phyloP scores from a whole-genome alignment of 2,329 filamentous ascomycete genomes.

The Aureobasidium sp. region DNA sequence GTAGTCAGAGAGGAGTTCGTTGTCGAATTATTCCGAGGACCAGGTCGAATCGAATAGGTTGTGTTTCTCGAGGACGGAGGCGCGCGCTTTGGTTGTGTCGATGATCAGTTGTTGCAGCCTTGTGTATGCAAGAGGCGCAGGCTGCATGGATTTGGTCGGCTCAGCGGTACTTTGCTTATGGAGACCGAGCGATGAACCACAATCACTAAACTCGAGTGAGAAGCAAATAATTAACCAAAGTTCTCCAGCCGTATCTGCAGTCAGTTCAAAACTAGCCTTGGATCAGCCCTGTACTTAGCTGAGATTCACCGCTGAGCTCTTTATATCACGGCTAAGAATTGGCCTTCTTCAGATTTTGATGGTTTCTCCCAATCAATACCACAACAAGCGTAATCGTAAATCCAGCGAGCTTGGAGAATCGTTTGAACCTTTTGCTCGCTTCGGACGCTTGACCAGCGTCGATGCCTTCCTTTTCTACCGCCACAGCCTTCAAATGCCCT shows the following conservation, averaged over 20 bases:
- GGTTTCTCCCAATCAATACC: too few relatives aligned
- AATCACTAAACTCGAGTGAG: conserved; percentile 29
- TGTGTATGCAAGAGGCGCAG: not conserved
- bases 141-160: not conserved
- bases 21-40: not conserved
- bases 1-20: not conserved
- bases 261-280: not conserved
- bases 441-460: too few relatives aligned
- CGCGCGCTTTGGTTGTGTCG: conserved; percentile 9
- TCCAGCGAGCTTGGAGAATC: too few relatives aligned
- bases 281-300: not conserved
- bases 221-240: conserved; percentile 35
- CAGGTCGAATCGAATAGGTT: not conserved
- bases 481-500: too few relatives aligned
- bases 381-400: too few relatives aligned
- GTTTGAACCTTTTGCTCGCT: too few relatives aligned
- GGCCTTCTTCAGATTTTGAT: too few relatives aligned
- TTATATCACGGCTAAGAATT: not conserved
- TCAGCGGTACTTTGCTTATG: not conserved
- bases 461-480: too few relatives aligned
- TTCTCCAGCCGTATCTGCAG: conserved; percentile 5
- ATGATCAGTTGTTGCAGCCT: not conserved
- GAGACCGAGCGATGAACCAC: not conserved
- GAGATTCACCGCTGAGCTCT: not conserved
- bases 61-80: not conserved